These are phyloP conservation scores for Didymella segeticola DNA, from an alignment of 2,329 filamentous ascomycete species.

Conservation along the genomic window DNA sequence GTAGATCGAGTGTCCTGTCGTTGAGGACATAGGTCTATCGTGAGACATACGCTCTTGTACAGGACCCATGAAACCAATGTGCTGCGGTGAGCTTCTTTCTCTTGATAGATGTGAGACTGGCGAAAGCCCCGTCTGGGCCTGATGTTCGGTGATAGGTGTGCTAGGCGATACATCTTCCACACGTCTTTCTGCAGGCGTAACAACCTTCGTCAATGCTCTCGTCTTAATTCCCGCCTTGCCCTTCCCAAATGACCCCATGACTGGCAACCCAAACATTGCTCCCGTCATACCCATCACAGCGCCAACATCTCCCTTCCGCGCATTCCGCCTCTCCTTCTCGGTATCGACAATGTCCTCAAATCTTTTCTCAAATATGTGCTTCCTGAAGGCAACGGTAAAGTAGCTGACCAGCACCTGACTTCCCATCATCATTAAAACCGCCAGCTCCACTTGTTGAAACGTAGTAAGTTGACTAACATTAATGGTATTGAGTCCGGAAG, in stretches of 20 bases:
- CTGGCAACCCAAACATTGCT: slow-evolving; percentile 31
- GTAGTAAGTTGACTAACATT: slow-evolving; percentile 32
- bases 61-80: slow-evolving; percentile 31
- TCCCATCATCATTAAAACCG: slow-evolving; percentile 33
- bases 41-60: slow-evolving; percentile 23
- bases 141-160: slow-evolving; percentile 9
- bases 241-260: slow-evolving; percentile 32
- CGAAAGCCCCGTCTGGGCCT: slow-evolving; percentile 11
- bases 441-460: slow-evolving; percentile 24
- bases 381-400: slow-evolving; percentile 30
- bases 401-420: slow-evolving; percentile 30
- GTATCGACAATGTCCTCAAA: slow-evolving; percentile 31
- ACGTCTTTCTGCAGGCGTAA: slow-evolving; percentile 13
- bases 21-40: slow-evolving; percentile 24
- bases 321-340: slow-evolving; percentile 29
- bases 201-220: slow-evolving; percentile 10
- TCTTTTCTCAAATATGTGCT: slow-evolving; percentile 32
- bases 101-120: slow-evolving; percentile 15
- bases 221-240: slow-evolving; percentile 15
- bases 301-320: slow-evolving; percentile 22
- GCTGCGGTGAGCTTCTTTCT: slow-evolving; percentile 18
- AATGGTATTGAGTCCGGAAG: slow-evolving; percentile 27
- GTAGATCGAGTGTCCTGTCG: slow-evolving; percentile 32
- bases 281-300: slow-evolving; percentile 30
- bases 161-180: slow-evolving; percentile 12